Percentiles rank a stretch among this genome's conserved stretches.
These are phyloP conservation scores for Paraphoma chrysanthemicola DNA, from an alignment of 2,329 filamentous ascomycete species.

Conservation along the genomic window DNA sequence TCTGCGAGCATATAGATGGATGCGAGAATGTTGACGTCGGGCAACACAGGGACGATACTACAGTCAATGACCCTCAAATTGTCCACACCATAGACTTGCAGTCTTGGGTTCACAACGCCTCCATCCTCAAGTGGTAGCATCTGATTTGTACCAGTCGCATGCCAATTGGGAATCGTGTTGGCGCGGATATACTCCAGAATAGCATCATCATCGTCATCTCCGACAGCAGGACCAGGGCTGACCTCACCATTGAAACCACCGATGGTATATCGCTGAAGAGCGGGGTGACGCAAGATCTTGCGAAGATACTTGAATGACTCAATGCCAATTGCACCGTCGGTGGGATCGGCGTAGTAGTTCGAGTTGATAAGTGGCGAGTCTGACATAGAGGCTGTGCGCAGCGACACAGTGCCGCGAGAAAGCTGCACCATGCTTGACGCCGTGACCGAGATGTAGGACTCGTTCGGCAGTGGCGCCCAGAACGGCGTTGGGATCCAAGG, in stretches of 20 bases:
- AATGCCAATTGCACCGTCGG: slow-evolving; percentile 44
- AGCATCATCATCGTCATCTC: slow-evolving; percentile 36
- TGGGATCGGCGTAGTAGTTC: slow-evolving; percentile 41
- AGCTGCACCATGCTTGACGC: slow-evolving; percentile 32
- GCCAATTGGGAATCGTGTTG: slow-evolving; percentile 33
- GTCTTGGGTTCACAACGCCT: slow-evolving; percentile 37
- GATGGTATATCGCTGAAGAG: slow-evolving; percentile 25
- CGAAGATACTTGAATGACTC: slow-evolving; percentile 42
- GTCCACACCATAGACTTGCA: slow-evolving; percentile 42
- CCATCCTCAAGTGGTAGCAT: slow-evolving; percentile 39
- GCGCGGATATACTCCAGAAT: slow-evolving; percentile 34
- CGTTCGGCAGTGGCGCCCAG: slow-evolving; percentile 40
- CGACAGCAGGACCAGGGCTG: slow-evolving; percentile 31
- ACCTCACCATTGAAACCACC: slow-evolving; percentile 34
- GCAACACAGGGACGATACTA: slow-evolving; percentile 36
- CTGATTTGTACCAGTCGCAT: slow-evolving; percentile 44
- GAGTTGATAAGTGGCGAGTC: slow-evolving; percentile 45
- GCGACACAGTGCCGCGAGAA: slow-evolving; percentile 47
- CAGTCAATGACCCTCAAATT: slow-evolving; percentile 43
- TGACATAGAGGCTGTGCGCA: slow-evolving; percentile 34
- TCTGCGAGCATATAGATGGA: slow-evolving; percentile 35
- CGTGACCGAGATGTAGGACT: slow-evolving; percentile 45
- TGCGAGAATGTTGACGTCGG: slow-evolving; percentile 27
- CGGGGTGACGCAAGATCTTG: slow-evolving; percentile 28
- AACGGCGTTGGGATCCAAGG: slow-evolving; percentile 33